Percentiles rank a stretch among this genome's conserved stretches.
Conservation (phyloP, 2,329 filamentous ascomycete genomes). For the Penicillium hordei region DNA sequence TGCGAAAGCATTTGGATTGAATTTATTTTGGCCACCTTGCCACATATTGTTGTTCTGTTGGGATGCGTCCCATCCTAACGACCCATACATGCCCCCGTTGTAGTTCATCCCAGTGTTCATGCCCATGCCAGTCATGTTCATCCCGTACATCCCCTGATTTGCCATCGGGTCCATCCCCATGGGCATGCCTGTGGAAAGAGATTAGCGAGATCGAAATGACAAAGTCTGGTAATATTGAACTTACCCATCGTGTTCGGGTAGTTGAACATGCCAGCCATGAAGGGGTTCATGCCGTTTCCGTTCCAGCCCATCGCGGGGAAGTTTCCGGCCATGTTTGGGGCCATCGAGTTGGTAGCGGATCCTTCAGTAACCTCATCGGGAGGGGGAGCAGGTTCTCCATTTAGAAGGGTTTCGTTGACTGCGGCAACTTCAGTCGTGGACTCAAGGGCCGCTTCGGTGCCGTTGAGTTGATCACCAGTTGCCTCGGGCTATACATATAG, state of each 20-base stretch:
- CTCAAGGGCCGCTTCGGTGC: constrained; percentile 12
- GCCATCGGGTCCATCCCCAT: constrained; percentile 73
- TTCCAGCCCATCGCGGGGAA: constrained; percentile 63
- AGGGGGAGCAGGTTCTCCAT: neutral
- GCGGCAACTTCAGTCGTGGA: constrained; percentile 14
- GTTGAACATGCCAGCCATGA: constrained; percentile 50
- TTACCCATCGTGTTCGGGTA: constrained; percentile 90
- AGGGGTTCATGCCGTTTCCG: constrained; percentile 66
- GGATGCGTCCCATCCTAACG: constrained; percentile 71
- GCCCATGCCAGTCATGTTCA: constrained; percentile 86
- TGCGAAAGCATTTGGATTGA: constrained; percentile 75
- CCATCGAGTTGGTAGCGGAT: constrained; percentile 30
- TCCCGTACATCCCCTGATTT: constrained; percentile 55
- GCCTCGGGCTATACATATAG: constrained; percentile 14
- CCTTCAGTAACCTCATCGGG: constrained; percentile 4
- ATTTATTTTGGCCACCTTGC: constrained; percentile 86
- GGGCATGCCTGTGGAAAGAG: constrained; percentile 62
- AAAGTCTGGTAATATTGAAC: constrained; percentile 36
- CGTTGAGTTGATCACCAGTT: constrained; percentile 9
- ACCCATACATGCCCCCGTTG: constrained; percentile 64
- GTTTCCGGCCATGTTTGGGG: constrained; percentile 49
- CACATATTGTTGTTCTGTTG: constrained; percentile 61
- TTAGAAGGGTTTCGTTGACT: neutral
- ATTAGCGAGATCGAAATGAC: constrained; percentile 24
- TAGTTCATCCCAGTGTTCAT: constrained; percentile 72